A percentile compares a stretch with the other conserved stretches of the same genome.
phyloP scores from a whole-genome alignment of 1,139 yeast species.

The Magnusiomyces ingens region DNA sequence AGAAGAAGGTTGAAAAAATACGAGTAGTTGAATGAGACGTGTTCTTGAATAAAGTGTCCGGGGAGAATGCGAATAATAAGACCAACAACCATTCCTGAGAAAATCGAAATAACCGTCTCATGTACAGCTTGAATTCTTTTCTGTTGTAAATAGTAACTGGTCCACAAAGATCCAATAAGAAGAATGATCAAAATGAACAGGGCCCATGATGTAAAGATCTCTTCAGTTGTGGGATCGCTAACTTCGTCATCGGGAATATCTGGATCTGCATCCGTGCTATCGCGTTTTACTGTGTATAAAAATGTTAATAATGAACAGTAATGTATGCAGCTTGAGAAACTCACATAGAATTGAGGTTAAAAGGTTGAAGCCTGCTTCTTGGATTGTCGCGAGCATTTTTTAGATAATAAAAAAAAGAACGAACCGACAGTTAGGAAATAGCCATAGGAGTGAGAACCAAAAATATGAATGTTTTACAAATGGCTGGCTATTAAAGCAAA shows the following conservation, averaged over 20 bases:
- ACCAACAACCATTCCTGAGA: conserved; percentile 96
- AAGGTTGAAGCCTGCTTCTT: conserved; percentile 10
- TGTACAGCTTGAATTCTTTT: conserved; percentile 89
- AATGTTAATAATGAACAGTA: not conserved
- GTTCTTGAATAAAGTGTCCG: conserved; percentile 94
- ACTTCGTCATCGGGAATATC: conserved; percentile 49
- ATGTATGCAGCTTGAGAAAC: conserved; percentile 1
- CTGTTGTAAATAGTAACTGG: conserved; percentile 87
- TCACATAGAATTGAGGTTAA: conserved; percentile 14
- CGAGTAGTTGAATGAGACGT: conserved; percentile 89
- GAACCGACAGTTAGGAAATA: too few relatives aligned
- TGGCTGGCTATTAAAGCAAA: too few relatives aligned
- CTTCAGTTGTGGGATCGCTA: conserved; percentile 91
- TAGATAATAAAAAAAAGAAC: not conserved
- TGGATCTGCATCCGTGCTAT: conserved; percentile 37
- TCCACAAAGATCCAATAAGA: conserved; percentile 86
- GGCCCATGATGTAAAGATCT: conserved; percentile 96
- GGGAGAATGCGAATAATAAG: conserved; percentile 82
- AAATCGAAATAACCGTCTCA: conserved; percentile 92
- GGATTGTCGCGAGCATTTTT: conserved; percentile 3
- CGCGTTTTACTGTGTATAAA: conserved; percentile 23
- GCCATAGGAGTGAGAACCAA: too few relatives aligned
- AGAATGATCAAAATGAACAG: conserved; percentile 75
- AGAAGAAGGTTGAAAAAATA: conserved; percentile 89
- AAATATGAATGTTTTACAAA: too few relatives aligned